These are phyloP conservation scores for Triangularia setosa DNA, from an alignment of 2,329 filamentous ascomycete genomes.

Conservation along the genomic window DNA sequence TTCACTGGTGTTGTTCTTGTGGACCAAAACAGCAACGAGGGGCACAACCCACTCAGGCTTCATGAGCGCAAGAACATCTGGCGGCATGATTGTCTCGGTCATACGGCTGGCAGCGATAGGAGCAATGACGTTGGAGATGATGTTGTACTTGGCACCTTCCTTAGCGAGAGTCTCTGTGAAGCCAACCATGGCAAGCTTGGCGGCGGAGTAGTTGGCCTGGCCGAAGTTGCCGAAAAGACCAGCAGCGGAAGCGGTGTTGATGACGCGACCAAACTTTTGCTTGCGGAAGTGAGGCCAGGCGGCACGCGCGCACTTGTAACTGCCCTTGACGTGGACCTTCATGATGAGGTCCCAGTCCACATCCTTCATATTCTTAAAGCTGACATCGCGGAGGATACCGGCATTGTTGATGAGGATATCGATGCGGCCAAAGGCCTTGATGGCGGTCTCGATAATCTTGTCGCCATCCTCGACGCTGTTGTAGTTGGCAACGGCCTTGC, in stretches of 20 bases:
- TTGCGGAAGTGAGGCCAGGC: constrained; percentile 98
- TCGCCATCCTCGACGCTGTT: constrained; percentile 91
- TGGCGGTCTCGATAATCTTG: constrained; percentile 85
- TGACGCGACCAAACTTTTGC: constrained; percentile 95
- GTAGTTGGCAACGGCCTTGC: constrained; percentile 97
- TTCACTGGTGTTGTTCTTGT: constrained; percentile 78
- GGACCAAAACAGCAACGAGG: constrained; percentile 80
- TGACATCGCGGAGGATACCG: constrained; percentile 88
- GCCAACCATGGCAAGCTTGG: constrained; percentile 90
- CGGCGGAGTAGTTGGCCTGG: constrained; percentile 94
- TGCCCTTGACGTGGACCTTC: constrained; percentile 85
- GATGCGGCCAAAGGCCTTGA: constrained; percentile 77
- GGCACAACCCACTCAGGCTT: constrained; percentile 96
- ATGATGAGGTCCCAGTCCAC: constrained; percentile 95
- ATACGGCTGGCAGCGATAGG: constrained; percentile 93
- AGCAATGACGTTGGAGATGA: constrained; percentile 89
- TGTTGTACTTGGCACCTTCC: constrained; percentile 98
- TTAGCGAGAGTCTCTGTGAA: constrained; percentile 98
- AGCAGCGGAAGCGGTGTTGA: constrained; percentile 95
- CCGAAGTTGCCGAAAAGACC: constrained; percentile 95
- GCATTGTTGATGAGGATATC: constrained; percentile 98
- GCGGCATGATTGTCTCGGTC: constrained; percentile 93
- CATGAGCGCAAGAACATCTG: constrained; percentile 79
- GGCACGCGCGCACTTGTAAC: constrained; percentile 91
- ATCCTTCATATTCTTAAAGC: constrained; percentile 99